Percentiles rank a stretch among this genome's conserved stretches.
These are phyloP conservation scores for Spergularia azorica DNA, from an alignment of 179 eudicot species.

Conservation along the genomic window DNA sequence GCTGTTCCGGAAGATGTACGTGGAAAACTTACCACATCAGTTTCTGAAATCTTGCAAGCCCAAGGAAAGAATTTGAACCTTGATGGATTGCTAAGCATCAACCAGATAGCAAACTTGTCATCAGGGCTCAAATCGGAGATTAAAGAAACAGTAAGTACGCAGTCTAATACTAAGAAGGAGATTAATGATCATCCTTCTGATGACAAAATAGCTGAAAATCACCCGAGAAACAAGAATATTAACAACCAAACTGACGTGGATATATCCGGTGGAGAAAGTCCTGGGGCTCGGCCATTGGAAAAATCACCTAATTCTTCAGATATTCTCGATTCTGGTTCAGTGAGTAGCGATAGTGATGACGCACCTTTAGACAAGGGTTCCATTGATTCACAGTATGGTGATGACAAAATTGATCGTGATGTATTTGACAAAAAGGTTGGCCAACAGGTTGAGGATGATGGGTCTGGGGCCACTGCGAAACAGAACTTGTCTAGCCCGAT, in stretches of 20 bases:
- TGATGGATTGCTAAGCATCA: constrained; percentile 44
- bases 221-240: constrained; percentile 24
- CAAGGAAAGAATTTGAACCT: constrained; percentile 60
- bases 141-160: constrained; percentile 35
- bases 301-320: constrained; percentile 35
- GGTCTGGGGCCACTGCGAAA: constrained; percentile 30
- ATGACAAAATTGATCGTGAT: constrained; percentile 31
- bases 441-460: constrained; percentile 34
- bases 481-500: constrained; percentile 30
- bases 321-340: constrained; percentile 28
- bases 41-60: constrained; percentile 59
- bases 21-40: constrained; percentile 77
- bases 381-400: constrained; percentile 28
- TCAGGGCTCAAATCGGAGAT: constrained; percentile 46
- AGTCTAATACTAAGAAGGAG: constrained; percentile 31
- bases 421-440: constrained; percentile 33
- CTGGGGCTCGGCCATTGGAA: constrained; percentile 34
- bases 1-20: constrained; percentile 98
- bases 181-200: constrained; percentile 35
- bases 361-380: constrained; percentile 28
- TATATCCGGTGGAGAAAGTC: constrained; percentile 31
- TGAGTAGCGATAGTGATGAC: constrained; percentile 24
- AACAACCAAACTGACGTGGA: constrained; percentile 31
- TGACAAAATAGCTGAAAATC: constrained; percentile 29
- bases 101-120: constrained; percentile 42